Evolutionary conservation across 768 basidiomycete species (phyloP).

Genomic region (Lentinula sp.): DNA sequence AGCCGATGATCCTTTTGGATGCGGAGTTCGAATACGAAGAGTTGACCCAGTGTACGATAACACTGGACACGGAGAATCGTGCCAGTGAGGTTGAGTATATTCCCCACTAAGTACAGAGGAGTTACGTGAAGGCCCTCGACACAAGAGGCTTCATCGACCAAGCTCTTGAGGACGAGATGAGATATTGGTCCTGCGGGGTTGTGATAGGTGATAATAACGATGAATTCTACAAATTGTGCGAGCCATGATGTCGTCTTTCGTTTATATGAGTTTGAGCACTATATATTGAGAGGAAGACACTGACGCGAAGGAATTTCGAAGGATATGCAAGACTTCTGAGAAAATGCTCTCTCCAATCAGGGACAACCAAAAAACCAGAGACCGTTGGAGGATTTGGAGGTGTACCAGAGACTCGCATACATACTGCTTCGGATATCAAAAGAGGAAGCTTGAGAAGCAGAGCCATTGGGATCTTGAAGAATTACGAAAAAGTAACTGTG

Average conservation of each 20-base stretch:
- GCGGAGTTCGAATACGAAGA: slow-evolving; percentile 33
- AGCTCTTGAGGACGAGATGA: slow-evolving; percentile 10
- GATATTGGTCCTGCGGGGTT: slow-evolving; percentile 13
- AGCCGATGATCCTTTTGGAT: slow-evolving; percentile 28
- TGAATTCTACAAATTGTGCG: slow-evolving; percentile 19
- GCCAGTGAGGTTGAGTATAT: slow-evolving; percentile 21
- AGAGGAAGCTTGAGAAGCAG: slow-evolving; percentile 28
- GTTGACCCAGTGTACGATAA: slow-evolving; percentile 27
- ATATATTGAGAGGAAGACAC: background rate
- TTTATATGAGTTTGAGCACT: background rate
- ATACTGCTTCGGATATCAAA: slow-evolving; percentile 25
- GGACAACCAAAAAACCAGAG: slow-evolving; percentile 14
- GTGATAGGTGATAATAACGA: slow-evolving; percentile 20
- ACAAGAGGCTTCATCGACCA: slow-evolving; percentile 9
- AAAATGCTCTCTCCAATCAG: slow-evolving; percentile 28
- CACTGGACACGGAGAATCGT: slow-evolving; percentile 26
- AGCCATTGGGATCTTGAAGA: background rate
- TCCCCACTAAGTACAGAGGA: slow-evolving; percentile 24
- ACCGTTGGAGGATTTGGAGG: slow-evolving; percentile 26
- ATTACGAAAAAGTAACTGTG: background rate
- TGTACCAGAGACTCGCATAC: slow-evolving; percentile 30
- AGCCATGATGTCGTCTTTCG: slow-evolving; percentile 21
- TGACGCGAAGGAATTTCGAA: slow-evolving; percentile 21
- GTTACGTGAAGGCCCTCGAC: slow-evolving; percentile 16
- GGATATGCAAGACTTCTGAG: slow-evolving; percentile 22